These are phyloP conservation scores for Cladophialophora psammophila DNA, from an alignment of 2,329 filamentous ascomycete genomes.

Conservation along the genomic window DNA sequence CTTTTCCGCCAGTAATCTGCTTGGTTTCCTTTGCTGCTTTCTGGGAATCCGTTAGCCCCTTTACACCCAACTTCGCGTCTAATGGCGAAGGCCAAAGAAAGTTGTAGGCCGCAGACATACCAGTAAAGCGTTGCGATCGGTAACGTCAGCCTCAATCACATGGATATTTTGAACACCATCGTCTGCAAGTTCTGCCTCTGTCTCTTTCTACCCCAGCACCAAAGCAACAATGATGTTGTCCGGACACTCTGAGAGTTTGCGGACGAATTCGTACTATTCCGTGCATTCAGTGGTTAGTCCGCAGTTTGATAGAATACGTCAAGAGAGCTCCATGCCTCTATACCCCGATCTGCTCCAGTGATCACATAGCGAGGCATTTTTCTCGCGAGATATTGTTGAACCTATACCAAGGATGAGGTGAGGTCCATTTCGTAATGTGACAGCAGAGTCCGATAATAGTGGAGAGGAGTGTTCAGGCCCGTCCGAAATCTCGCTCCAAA, in stretches of 20 bases:
- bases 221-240: constrained; percentile 57
- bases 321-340: not conserved
- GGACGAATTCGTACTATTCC: constrained; percentile 55
- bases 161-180: constrained; percentile 55
- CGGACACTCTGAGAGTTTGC: constrained; percentile 54
- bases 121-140: constrained; percentile 49
- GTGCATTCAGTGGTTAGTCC: not conserved
- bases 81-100: constrained; percentile 34
- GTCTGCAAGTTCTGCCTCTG: constrained; percentile 53
- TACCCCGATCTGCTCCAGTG: constrained; percentile 6
- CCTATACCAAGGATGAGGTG: not conserved
- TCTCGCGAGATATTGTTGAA: not conserved
- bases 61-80: constrained; percentile 37
- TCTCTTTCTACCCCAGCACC: constrained; percentile 55
- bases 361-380: constrained; percentile 25
- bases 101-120: not conserved
- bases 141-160: constrained; percentile 57
- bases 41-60: constrained; percentile 17
- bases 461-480: not conserved
- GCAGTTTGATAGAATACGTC: not conserved
- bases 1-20: not conserved
- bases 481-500: not conserved
- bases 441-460: not conserved
- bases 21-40: constrained; percentile 6
- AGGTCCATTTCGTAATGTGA: not conserved